Evolutionary conservation across 2,329 filamentous ascomycete species (phyloP).

Genomic region (Epichloe amarillans): DNA sequence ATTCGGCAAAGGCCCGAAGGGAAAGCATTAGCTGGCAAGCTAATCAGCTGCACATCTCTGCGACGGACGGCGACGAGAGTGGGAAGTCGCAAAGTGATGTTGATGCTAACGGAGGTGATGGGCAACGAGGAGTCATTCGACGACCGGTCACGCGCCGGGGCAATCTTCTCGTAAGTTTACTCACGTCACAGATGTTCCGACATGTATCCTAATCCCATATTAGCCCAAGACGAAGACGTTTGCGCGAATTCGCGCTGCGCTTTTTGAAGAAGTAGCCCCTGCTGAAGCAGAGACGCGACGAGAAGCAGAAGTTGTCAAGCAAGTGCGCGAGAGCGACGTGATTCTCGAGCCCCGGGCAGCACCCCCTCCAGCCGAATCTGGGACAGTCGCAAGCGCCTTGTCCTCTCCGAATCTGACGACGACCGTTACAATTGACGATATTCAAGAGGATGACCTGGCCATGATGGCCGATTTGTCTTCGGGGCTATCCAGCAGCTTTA

Average conservation of each 20-base stretch:
- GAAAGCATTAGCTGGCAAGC: slow-evolving; percentile 88
- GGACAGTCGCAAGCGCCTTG: slow-evolving; percentile 42
- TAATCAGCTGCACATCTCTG: slow-evolving; percentile 71
- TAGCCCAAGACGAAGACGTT: slow-evolving; percentile 96
- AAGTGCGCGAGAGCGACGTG: slow-evolving; percentile 81
- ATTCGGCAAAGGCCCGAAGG: slow-evolving; percentile 44
- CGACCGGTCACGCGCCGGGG: slow-evolving; percentile 74
- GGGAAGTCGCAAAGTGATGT: slow-evolving; percentile 56
- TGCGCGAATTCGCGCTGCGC: slow-evolving; percentile 77
- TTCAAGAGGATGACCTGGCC: slow-evolving; percentile 55
- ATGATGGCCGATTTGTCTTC: slow-evolving; percentile 44
- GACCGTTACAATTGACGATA: slow-evolving; percentile 53
- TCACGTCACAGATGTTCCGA: not conserved
- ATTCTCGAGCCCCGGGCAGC: slow-evolving; percentile 37
- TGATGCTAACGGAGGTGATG: slow-evolving; percentile 35
- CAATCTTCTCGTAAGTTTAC: slow-evolving; percentile 60
- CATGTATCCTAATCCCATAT: not conserved
- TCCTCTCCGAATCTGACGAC: slow-evolving; percentile 58
- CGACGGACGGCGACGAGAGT: slow-evolving; percentile 51
- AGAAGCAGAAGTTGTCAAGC: slow-evolving; percentile 89
- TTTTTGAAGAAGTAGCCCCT: slow-evolving; percentile 80
- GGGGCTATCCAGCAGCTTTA: slow-evolving; percentile 53
- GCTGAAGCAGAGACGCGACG: slow-evolving; percentile 79
- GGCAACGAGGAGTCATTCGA: slow-evolving; percentile 63
- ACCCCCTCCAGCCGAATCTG: slow-evolving; percentile 27